phyloP scores from a whole-genome alignment of 1,284 basidiomycete genomes.

The Inonotus obliquus region DNA sequence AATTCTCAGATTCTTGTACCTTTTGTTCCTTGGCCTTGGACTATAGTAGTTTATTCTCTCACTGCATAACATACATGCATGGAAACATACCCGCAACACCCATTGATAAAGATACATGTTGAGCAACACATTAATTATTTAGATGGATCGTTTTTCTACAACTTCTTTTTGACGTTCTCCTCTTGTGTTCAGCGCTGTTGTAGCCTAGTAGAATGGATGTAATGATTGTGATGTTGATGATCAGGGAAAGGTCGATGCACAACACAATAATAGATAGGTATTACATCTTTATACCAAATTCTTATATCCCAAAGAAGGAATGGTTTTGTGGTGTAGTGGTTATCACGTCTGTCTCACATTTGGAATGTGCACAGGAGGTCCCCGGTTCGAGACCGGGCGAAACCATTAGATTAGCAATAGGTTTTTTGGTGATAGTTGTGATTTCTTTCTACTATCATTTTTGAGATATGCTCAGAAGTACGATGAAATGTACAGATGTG shows the following conservation, averaged over 20 bases:
- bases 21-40: background rate
- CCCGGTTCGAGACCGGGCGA: constrained; percentile 14
- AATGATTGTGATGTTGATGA: background rate
- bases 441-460: no score
- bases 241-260: no score
- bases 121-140: background rate
- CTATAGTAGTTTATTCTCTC: no score
- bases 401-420: background rate
- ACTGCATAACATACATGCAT: no score
- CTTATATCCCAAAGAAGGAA: no score
- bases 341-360: constrained; percentile 15
- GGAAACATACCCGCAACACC: background rate
- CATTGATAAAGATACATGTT: background rate
- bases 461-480: no score
- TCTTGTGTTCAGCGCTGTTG: background rate
- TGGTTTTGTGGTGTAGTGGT: constrained; percentile 11
- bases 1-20: background rate
- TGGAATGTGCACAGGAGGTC: constrained; percentile 4
- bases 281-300: no score
- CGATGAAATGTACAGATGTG: no score
- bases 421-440: background rate
- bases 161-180: background rate
- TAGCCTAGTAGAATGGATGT: background rate
- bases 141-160: background rate
- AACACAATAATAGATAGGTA: no score